phyloP scores from a whole-genome alignment of 441 rosid species.

The Pelargonium fulgidum region DNA sequence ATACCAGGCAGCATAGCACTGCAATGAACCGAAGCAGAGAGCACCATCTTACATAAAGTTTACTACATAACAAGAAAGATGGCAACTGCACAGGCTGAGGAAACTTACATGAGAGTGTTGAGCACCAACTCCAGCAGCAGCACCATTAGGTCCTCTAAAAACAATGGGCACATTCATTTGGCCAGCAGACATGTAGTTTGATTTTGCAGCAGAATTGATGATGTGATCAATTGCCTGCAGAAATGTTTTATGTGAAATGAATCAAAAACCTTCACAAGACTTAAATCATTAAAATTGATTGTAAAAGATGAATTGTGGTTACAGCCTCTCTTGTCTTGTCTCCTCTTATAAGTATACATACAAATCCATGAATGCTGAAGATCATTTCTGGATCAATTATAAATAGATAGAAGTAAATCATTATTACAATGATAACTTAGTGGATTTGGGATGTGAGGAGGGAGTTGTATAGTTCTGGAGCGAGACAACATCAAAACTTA shows the following conservation, averaged over 20 bases:
- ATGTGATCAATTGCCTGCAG: slow-evolving; percentile 53
- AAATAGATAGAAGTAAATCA: neutral
- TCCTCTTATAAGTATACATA: neutral
- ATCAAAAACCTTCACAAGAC: neutral
- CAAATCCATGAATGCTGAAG: neutral
- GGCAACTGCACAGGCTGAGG: slow-evolving; percentile 33
- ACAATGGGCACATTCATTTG: slow-evolving; percentile 74
- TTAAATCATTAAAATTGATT: neutral
- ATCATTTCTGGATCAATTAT: neutral
- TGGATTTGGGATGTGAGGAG: too few species aligned
- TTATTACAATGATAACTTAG: too few species aligned
- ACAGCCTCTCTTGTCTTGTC: neutral
- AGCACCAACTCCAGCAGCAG: slow-evolving; percentile 83
- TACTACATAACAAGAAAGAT: slow-evolving; percentile 1
- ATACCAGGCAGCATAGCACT: slow-evolving; percentile 95
- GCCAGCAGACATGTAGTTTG: slow-evolving; percentile 90
- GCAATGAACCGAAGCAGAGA: slow-evolving; percentile 18
- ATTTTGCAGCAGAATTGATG: slow-evolving; percentile 87
- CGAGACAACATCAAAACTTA: too few species aligned
- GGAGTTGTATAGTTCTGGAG: too few species aligned
- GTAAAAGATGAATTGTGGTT: neutral
- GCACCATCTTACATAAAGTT: neutral
- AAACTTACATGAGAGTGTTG: slow-evolving; percentile 51
- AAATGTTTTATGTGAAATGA: neutral
- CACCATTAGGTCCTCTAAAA: slow-evolving; percentile 96